These are phyloP conservation scores for Mimosa pudica DNA, from an alignment of 306 rosid genomes.

Conservation along the genomic window DNA sequence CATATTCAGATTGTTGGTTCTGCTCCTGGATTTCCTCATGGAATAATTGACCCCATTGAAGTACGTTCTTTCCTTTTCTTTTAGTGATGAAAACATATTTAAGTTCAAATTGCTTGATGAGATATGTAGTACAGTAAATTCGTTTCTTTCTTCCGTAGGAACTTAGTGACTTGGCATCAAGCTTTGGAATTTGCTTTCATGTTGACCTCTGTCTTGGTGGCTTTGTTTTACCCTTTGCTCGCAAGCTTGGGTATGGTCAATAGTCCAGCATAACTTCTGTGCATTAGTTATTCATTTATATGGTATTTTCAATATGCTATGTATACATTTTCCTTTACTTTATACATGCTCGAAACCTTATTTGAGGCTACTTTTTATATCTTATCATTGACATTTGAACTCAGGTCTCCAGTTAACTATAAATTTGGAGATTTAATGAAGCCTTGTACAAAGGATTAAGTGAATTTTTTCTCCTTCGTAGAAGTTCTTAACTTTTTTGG, in stretches of 20 bases:
- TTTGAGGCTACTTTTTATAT: constrained; percentile 19
- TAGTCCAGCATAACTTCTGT: constrained; percentile 27
- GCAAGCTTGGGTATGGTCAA: constrained; percentile 78
- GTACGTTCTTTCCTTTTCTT: constrained; percentile 47
- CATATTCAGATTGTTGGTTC: constrained; percentile 89
- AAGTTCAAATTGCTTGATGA: constrained; percentile 32
- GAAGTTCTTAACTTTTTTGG: constrained; percentile 5
- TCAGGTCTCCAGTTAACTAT: not conserved
- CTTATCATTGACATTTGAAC: not conserved
- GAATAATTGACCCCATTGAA: constrained; percentile 90
- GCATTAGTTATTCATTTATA: constrained; percentile 22
- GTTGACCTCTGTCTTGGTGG: constrained; percentile 98
- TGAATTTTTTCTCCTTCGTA: not conserved
- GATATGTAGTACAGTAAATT: constrained; percentile 28
- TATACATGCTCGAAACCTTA: not conserved
- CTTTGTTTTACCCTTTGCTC: constrained; percentile 89
- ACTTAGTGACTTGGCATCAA: constrained; percentile 85
- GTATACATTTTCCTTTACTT: not conserved
- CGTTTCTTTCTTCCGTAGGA: constrained; percentile 60
- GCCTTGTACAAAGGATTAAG: not conserved
- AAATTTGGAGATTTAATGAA: not conserved
- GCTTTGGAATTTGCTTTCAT: constrained; percentile 80
- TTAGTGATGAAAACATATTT: constrained; percentile 10
- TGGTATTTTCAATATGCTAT: constrained; percentile 10
- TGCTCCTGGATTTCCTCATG: constrained; percentile 98